Conservation (phyloP, 352 stramenopile species). For the Phytophthora idaei region DNA sequence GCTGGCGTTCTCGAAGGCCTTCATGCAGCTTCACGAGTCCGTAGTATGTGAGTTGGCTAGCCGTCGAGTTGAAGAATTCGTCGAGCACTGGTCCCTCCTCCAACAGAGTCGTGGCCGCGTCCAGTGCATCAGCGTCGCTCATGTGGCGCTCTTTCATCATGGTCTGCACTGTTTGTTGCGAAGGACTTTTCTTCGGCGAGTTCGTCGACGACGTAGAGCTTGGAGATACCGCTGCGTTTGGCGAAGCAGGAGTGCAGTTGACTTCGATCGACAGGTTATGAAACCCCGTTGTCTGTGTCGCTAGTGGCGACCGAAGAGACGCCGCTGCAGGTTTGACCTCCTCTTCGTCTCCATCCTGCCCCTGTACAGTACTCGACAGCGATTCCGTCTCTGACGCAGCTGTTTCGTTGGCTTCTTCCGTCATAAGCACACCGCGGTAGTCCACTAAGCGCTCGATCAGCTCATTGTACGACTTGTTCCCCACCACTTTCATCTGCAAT, state of each 20-base stretch:
- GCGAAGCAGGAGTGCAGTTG: conserved; percentile 10
- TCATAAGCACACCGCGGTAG: conserved; percentile 77
- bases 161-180: conserved; percentile 66
- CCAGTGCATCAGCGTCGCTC: conserved; percentile 66
- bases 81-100: conserved; percentile 84
- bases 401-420: conserved; percentile 41
- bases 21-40: conserved; percentile 94
- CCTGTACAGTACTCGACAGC: neutral
- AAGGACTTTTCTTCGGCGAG: conserved; percentile 64
- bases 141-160: conserved; percentile 82
- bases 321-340: conserved; percentile 15
- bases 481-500: conserved; percentile 71
- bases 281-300: conserved; percentile 26
- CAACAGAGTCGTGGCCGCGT: conserved; percentile 65
- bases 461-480: conserved; percentile 97
- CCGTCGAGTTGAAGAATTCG: conserved; percentile 90
- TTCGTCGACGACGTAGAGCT: conserved; percentile 27
- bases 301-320: conserved; percentile 17
- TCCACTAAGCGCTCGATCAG: conserved; percentile 95
- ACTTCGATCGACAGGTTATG: conserved; percentile 54
- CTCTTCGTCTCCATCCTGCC: conserved; percentile 22
- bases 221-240: conserved; percentile 7
- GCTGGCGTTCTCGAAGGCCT: conserved; percentile 87
- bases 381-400: conserved; percentile 4
- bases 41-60: conserved; percentile 95